Conservation (phyloP, 1,284 basidiomycete genomes). For the Boletus coffeatus region DNA sequence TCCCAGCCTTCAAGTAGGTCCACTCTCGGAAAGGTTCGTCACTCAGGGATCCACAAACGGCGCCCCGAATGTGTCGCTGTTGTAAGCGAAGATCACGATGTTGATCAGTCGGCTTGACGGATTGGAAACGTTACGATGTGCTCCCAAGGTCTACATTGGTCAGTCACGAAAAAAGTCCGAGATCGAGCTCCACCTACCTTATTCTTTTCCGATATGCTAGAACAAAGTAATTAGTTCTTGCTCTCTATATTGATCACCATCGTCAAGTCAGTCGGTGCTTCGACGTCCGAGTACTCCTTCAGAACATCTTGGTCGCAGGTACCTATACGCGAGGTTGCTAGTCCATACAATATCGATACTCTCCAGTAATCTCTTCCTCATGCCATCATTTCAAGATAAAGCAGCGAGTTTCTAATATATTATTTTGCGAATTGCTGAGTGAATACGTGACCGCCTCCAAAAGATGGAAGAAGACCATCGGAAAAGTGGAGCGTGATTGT, state of each 20-base stretch:
- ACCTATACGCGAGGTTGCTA: constrained; percentile 18
- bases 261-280: constrained; percentile 30
- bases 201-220: constrained; percentile 40
- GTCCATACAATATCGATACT: constrained; percentile 20
- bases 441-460: constrained; percentile 28
- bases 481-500: constrained; percentile 26
- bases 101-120: constrained; percentile 31
- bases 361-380: constrained; percentile 7
- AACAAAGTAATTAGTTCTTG: not conserved
- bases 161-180: too few relatives aligned
- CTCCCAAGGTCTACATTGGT: too few relatives aligned
- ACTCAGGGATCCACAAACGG: constrained; percentile 34
- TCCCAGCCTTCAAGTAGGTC: constrained; percentile 38
- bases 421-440: constrained; percentile 16
- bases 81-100: constrained; percentile 34
- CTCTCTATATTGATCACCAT: constrained; percentile 25
- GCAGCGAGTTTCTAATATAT: constrained; percentile 18
- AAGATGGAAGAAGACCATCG: constrained; percentile 30
- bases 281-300: constrained; percentile 30
- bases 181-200: constrained; percentile 12
- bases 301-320: constrained; percentile 12
- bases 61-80: constrained; percentile 33
- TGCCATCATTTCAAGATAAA: constrained; percentile 1
- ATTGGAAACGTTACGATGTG: too few relatives aligned
- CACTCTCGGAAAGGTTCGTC: constrained; percentile 26